Conservation (phyloP, 1,139 yeast species). For the Pneumocystis murina region DNA sequence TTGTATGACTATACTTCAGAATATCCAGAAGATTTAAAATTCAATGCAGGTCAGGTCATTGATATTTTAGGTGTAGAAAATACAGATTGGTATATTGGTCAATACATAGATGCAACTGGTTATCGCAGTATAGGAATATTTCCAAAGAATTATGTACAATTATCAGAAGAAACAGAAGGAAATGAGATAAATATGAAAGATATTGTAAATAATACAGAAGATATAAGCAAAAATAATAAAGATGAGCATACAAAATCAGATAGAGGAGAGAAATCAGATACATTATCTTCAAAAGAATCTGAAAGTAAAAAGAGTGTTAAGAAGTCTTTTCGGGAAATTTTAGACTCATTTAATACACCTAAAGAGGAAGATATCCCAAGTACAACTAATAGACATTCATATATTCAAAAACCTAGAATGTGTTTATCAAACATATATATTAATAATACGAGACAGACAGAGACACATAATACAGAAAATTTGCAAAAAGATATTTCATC, state of each 20-base stretch:
- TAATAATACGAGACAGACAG: background rate
- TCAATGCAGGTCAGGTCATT: conserved; percentile 51
- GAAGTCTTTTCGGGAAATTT: background rate
- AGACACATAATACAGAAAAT: background rate
- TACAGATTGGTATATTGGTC: conserved; percentile 81
- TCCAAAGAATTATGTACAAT: conserved; percentile 70
- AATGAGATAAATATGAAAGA: background rate
- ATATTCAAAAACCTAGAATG: background rate
- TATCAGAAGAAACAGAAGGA: background rate
- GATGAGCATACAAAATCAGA: conserved; percentile 40
- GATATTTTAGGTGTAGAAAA: conserved; percentile 68
- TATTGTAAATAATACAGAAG: too few relatives aligned
- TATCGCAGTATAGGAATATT: conserved; percentile 51
- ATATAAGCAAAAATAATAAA: conserved; percentile 26
- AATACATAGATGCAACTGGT: conserved; percentile 33
- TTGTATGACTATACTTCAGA: conserved; percentile 61
- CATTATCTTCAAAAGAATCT: background rate
- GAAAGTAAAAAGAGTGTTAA: background rate
- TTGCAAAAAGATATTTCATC: background rate
- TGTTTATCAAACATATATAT: background rate
- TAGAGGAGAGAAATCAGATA: conserved; percentile 43
- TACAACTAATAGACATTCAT: background rate
- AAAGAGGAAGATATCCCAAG: background rate
- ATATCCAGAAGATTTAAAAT: conserved; percentile 69
- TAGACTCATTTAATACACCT: background rate